Evolutionary conservation across 139 green algal species (phyloP), one percentile per base, ranked within the genome.

Genomic region (Chlamydomonas sp.): DNA sequence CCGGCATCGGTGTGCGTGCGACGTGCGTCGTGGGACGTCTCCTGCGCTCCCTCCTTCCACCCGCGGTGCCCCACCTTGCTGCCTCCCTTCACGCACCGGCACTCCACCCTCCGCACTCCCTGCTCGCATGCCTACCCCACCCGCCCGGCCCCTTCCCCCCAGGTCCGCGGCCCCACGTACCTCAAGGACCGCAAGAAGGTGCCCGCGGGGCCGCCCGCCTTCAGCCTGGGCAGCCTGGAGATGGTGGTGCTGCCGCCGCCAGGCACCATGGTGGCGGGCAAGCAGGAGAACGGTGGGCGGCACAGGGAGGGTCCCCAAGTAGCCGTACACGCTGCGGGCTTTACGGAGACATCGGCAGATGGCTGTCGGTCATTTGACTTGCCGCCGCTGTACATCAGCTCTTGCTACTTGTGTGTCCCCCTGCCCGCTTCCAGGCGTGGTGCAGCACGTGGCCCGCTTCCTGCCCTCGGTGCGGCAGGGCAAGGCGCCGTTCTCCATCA

Each of bases 141-240:
- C 31, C 31, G 31, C 31, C 31, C 31, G 31, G 31, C 5, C 31
- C 69, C 2, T 57, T 5, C 69, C 71, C 1, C 12, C 9, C 77
- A 85, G 87, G 78, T 95, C 59, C 91, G 93, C 31, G 91, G 91
- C 57, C 64, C 90, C 49, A 91, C 80, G 1, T 95, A 95, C 87
- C 84, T 95, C 4, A 92, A 91, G 68, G 93, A 95, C 84, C 66
- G 72, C 14, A 87, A 83, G 83, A 95, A 95, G 89, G 82, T 93
- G 7, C 85, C 86, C 0, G 90, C 91, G 9, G 91, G 89, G n/a
- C 17, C 63, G 76, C 81, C 87, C 7, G 75, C 60, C 6, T 88
- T 91, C 74, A 20, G 61, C 59, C 87, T 91, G 80, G 87, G 67
- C 9, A 66, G 60, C 57, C 31, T 91, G 76, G 81, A 91, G 67